Conservation (phyloP, 768 basidiomycete genomes). For the Leccinum variicolor region DNA sequence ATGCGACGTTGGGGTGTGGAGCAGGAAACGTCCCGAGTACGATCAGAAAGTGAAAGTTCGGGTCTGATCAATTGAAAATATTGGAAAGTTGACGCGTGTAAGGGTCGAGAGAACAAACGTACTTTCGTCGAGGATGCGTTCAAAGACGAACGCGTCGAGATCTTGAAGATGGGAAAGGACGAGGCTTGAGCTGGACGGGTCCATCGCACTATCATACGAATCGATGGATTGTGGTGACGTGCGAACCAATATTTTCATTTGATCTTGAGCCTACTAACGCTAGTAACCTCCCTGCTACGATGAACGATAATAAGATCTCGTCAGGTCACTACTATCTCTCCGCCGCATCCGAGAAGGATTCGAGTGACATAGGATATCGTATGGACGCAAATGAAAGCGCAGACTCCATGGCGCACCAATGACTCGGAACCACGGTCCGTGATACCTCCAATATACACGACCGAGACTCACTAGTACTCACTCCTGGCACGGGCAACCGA, state of each 20-base stretch:
- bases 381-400: background rate
- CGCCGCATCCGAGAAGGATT: too few relatives aligned
- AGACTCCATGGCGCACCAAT: background rate
- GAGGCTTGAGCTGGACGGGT: background rate
- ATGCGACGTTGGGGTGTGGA: background rate
- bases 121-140: constrained; percentile 55
- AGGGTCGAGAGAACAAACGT: background rate
- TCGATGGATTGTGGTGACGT: background rate
- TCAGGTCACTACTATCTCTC: too few relatives aligned
- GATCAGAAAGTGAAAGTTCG: constrained; percentile 55
- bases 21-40: constrained; percentile 64
- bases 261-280: too few relatives aligned
- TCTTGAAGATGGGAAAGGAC: constrained; percentile 9
- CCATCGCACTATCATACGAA: background rate
- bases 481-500: background rate
- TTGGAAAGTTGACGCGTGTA: background rate
- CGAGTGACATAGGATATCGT: too few relatives aligned
- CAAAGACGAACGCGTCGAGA: constrained; percentile 46
- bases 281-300: too few relatives aligned
- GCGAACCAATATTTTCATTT: background rate
- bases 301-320: too few relatives aligned
- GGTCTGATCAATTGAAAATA: constrained; percentile 38
- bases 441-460: background rate
- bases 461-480: background rate
- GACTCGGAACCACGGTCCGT: too few relatives aligned